These are phyloP conservation scores for Penicillium sp. DNA, from an alignment of 2,329 filamentous ascomycete species.

Conservation along the genomic window DNA sequence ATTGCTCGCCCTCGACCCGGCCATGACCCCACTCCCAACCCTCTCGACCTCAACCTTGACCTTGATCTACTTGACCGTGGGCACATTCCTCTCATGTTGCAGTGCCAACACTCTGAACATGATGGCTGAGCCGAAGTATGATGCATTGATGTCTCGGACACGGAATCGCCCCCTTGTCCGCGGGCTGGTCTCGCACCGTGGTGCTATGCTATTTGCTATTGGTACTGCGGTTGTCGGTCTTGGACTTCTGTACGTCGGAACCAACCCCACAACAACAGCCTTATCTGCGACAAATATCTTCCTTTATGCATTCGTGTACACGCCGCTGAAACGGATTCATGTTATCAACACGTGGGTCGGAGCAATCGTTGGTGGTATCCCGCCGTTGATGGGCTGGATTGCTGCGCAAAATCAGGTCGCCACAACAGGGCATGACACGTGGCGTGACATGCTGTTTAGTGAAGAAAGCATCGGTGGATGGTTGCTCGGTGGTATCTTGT, in stretches of 20 bases:
- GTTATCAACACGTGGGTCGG: conserved; percentile 94
- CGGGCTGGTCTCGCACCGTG: conserved; percentile 69
- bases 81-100: conserved; percentile 85
- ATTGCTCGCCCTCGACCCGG: conserved; percentile 80
- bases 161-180: conserved; percentile 86
- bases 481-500: conserved; percentile 80
- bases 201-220: conserved; percentile 78
- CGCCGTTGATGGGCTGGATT: conserved; percentile 96
- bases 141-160: conserved; percentile 92
- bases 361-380: conserved; percentile 87
- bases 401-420: conserved; percentile 89
- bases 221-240: conserved; percentile 69
- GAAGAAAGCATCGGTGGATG: conserved; percentile 74
- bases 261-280: conserved; percentile 89
- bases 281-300: conserved; percentile 82
- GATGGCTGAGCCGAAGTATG: conserved; percentile 88
- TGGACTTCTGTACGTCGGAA: conserved; percentile 77
- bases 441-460: conserved; percentile 76
- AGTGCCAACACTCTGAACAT: conserved; percentile 96
- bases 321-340: conserved; percentile 83
- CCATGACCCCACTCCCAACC: conserved; percentile 57
- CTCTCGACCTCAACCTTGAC: conserved; percentile 78
- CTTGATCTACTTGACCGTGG: conserved; percentile 84
- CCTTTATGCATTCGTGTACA: conserved; percentile 90
- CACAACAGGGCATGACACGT: conserved; percentile 67